phyloP scores from a whole-genome alignment of 1,284 basidiomycete species.

The Cryptococcus depauperatus region DNA sequence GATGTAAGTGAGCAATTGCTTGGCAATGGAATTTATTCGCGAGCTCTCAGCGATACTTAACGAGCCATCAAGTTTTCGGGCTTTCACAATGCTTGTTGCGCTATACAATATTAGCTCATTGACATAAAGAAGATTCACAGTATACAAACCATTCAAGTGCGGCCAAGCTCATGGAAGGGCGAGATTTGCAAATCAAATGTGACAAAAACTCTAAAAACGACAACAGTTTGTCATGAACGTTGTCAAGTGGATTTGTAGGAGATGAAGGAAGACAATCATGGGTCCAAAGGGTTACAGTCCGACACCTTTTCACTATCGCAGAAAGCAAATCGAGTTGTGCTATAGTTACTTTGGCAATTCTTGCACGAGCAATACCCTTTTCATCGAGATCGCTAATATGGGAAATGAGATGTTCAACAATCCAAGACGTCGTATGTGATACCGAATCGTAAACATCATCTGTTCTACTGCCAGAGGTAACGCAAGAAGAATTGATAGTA shows the following conservation, averaged over 20 bases:
- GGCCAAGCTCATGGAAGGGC: constrained; percentile 12
- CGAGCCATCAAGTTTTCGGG: constrained; percentile 18
- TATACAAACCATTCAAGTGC: constrained; percentile 36
- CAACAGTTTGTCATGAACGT: no score
- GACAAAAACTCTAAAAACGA: no score
- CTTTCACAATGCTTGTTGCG: constrained; percentile 36
- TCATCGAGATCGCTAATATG: constrained; percentile 14
- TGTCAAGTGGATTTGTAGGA: no score
- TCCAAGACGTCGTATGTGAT: constrained; percentile 7
- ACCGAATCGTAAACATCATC: no score
- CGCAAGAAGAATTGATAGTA: no score
- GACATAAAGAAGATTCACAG: constrained; percentile 17
- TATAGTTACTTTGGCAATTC: constrained; percentile 55
- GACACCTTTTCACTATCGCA: no score
- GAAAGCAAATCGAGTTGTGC: constrained; percentile 62
- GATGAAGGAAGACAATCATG: no score
- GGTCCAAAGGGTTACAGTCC: no score
- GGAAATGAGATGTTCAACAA: constrained; percentile 26
- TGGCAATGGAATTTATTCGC: constrained; percentile 12
- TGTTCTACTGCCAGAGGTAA: no score
- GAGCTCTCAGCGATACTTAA: constrained; percentile 15
- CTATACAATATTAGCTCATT: constrained; percentile 16
- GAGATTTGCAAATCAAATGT: no score
- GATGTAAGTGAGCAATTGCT: constrained; percentile 26
- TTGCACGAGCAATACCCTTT: neutral